Conservation (phyloP, 106 monocot species). For the Cymbidium sinense region DNA sequence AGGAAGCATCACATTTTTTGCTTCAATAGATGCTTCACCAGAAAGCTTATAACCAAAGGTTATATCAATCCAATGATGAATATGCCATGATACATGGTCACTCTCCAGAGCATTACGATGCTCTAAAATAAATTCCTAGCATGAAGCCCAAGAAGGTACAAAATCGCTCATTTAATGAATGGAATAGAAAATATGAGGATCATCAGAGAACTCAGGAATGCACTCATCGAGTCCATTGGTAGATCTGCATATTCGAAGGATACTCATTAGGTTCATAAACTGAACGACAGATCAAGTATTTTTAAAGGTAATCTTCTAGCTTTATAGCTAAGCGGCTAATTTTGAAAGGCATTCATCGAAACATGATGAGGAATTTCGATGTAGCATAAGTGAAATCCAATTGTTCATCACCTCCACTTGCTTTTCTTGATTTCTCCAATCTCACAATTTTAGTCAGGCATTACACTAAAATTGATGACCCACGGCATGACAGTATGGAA, state of each 20-base stretch:
- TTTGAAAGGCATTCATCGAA: conserved; percentile 98
- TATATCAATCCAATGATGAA: conserved; percentile 99
- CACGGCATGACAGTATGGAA: conserved; percentile 98
- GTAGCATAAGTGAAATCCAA: conserved; percentile 93
- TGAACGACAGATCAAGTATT: conserved; percentile 78
- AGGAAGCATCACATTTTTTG: conserved; percentile 94
- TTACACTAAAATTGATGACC: conserved; percentile 93
- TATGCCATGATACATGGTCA: conserved; percentile 60
- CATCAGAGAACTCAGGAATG: conserved; percentile 94
- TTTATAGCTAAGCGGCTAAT: conserved; percentile 96
- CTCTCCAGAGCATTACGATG: conserved; percentile 87
- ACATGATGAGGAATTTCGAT: conserved; percentile 98
- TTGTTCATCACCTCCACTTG: conserved; percentile 99
- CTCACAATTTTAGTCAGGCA: conserved; percentile 79
- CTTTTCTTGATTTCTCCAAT: conserved; percentile 85
- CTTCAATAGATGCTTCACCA: conserved; percentile 66
- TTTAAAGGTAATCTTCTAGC: conserved; percentile 84
- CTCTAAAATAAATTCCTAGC: conserved; percentile 74
- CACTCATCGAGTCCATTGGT: conserved; percentile 99
- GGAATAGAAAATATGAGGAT: conserved; percentile 72
- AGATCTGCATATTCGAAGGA: conserved; percentile 96
- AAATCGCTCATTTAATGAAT: conserved; percentile 90
- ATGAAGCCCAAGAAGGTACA: conserved; percentile 74
- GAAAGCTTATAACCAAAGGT: conserved; percentile 95
- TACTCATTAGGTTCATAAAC: conserved; percentile 99